Evolutionary conservation across 2,329 filamentous ascomycete species (phyloP), one percentile per base, ranked within the genome.

Genomic region (Amauroascus niger): DNA sequence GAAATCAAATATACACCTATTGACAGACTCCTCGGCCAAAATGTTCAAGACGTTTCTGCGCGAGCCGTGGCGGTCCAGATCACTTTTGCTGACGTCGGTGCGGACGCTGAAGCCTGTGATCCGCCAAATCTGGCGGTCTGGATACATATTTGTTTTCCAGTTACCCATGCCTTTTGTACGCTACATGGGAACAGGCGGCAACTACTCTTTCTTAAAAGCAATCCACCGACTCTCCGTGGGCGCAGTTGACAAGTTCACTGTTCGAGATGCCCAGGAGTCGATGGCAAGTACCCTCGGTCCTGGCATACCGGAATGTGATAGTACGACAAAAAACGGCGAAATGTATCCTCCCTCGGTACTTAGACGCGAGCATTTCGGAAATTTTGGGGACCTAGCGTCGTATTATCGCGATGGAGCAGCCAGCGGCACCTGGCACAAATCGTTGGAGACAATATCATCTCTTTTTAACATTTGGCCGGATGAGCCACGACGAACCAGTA

Each of bases 131-230:
- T 49, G 63, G 7, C 67, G 72, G 51, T 80, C 77, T 1, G 74
- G 75, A 55, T 82, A 82, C 59, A 71, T 80, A 48, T 80, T 80
- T 58, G 70, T 70, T 13, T 76, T 81, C 65, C 71, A 75, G 40
- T 65, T 81, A 1, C 78, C 77, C 2, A 62, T 65, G 32, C 64
- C 69, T 3, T 60, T 79, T 13, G 70, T 75, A 47, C 66, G 62
- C 45, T 71, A 68, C 58, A 64, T 74, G 48, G 72, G 71, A n/a
- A 68, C 62, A 0, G 71, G 76, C n/a, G 74, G 77, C 6, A 76
- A 79, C 57, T 70, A 67, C 55, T 74, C 72, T 51, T 73, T 79
- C 49, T 57, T 79, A 32, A 69, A 69, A 45, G 45, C 65, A n/a
- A 58, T 70, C 13, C 74, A 79, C 57, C 64, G 60, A 47, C 43